Base-by-base conservation (phyloP, 345 rosid species). In the Gossypium longicalyx region DNA sequence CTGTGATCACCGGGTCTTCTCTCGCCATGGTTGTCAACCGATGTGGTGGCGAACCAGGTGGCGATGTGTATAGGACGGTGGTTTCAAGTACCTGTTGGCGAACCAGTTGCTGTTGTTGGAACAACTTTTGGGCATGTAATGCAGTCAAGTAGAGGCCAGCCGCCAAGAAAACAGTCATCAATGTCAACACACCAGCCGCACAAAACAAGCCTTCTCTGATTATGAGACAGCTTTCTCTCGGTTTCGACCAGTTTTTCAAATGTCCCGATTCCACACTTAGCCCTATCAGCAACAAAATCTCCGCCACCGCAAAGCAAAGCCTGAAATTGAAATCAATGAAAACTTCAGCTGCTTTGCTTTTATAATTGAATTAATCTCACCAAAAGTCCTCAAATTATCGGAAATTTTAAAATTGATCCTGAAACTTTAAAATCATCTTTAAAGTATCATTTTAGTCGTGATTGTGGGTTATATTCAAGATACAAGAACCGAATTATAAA, bases 251-350 rank as follows among this genome's bases (percentile, higher is more conserved):
- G 52, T 87, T 84, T 69, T 74, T 93, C 29, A 91, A 72, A 85
- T 95, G 99, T 5, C 97, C 96, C 41, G 99, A 93, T 83, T 95
- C 99, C 34, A 95, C 90, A 68, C 94, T 90, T 8, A 93, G 75
- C 58, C 93, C 98, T 17, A 93, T 85, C 74, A 93, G 64, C 72
- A 95, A 20, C 69, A 95, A 83, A 59, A 91, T 87, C 74, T 95
- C 97, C 23, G 79, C 94, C 71, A 91, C 88, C 0, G 93, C 90
- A 80, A 94, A 94, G 59, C 93, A 89, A 60, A 86, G 20, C 98
- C 99, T 91, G 74, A 12, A 20, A 54, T 16, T 13, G 41, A 25
- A 45, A 9, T 16, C 12, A 19, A 70, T 17, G 48, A 2, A 48
- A 11, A 62, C 20, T 5, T 27, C 38, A 22, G n/a, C 11, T 66